Conservation (phyloP, 2,329 filamentous ascomycete species). For the Trichoderma atrobrunneum region DNA sequence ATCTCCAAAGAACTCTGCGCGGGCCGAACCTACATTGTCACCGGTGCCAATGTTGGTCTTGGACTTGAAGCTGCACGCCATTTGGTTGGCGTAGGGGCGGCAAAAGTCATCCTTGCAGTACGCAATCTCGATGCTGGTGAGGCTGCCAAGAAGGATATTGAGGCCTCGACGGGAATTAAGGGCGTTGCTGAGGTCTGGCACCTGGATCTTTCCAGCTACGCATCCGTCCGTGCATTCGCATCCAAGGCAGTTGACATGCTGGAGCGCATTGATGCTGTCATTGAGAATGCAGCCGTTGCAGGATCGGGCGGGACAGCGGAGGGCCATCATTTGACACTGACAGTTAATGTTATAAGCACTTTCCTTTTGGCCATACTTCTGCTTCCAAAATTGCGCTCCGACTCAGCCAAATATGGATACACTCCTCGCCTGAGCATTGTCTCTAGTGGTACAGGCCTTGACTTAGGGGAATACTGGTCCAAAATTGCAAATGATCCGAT, state of each 20-base stretch:
- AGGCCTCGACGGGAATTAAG: constrained; percentile 27
- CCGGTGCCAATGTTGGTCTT: constrained; percentile 41
- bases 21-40: constrained; percentile 33
- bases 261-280: constrained; percentile 42
- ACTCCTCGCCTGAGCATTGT: constrained; percentile 32
- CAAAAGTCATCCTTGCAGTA: constrained; percentile 44
- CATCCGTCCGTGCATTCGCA: constrained; percentile 36
- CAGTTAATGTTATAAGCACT: constrained; percentile 48
- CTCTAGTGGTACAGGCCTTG: constrained; percentile 38
- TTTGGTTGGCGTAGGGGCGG: constrained; percentile 38
- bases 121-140: constrained; percentile 41
- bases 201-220: constrained; percentile 43
- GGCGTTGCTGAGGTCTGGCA: constrained; percentile 42
- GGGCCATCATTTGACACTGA: constrained; percentile 43
- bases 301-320: constrained; percentile 28
- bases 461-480: neutral
- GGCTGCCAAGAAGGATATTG: constrained; percentile 38
- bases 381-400: constrained; percentile 37
- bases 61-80: constrained; percentile 44
- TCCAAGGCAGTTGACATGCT: constrained; percentile 27
- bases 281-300: constrained; percentile 41
- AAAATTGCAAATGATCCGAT: neutral
- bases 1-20: constrained; percentile 1
- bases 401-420: constrained; percentile 29
- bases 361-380: constrained; percentile 44